A percentile compares a stretch with the other conserved stretches of the same genome.
These are phyloP conservation scores for Penicillium desertorum DNA, from an alignment of 495 filamentous ascomycete species.

Conservation along the genomic window DNA sequence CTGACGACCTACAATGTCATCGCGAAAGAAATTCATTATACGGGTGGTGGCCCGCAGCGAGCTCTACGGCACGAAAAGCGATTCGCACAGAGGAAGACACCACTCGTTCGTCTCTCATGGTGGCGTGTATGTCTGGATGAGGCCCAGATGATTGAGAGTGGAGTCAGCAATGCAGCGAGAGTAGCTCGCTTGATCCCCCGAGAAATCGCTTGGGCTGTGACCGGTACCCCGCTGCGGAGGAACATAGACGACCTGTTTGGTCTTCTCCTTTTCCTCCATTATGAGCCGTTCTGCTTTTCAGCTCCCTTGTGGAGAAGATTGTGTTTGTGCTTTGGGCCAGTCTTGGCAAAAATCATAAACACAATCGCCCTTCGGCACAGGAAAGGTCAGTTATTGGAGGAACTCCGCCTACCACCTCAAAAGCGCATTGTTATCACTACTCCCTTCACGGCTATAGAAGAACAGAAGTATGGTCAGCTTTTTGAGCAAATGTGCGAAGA, in stretches of 20 bases:
- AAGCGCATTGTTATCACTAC: conserved; percentile 83
- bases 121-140: conserved; percentile 94
- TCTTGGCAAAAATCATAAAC: conserved; percentile 65
- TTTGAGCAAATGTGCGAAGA: conserved; percentile 70
- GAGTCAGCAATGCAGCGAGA: conserved; percentile 76
- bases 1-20: conserved; percentile 85
- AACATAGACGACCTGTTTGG: conserved; percentile 67
- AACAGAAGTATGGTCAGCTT: conserved; percentile 76
- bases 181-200: conserved; percentile 79
- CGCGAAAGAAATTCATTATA: conserved; percentile 72
- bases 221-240: conserved; percentile 84
- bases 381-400: conserved; percentile 73
- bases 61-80: conserved; percentile 64
- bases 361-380: conserved; percentile 77
- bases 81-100: conserved; percentile 67
- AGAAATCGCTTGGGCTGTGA: conserved; percentile 87
- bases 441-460: conserved; percentile 83
- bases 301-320: conserved; percentile 66
- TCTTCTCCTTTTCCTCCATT: conserved; percentile 76
- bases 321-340: conserved; percentile 53
- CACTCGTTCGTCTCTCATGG: conserved; percentile 78
- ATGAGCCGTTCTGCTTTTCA: conserved; percentile 67
- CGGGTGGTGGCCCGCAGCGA: conserved; percentile 61
- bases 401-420: conserved; percentile 67
- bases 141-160: conserved; percentile 92